These are phyloP conservation scores for Leptosphaerulina australis DNA, from an alignment of 2,329 filamentous ascomycete species.

Conservation along the genomic window DNA sequence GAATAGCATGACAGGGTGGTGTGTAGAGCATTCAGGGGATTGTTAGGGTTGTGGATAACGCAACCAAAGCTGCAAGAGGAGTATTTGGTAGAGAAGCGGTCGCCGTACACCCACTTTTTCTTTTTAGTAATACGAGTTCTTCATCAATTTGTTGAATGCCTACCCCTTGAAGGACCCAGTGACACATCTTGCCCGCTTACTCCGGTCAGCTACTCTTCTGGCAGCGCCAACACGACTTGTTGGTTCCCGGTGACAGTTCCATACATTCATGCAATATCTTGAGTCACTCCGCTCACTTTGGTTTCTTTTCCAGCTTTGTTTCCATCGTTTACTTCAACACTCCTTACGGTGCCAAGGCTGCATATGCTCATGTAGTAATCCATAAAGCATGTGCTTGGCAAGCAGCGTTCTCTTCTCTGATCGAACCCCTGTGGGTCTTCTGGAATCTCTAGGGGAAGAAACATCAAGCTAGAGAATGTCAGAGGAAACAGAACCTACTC, in stretches of 20 bases:
- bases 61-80: slow-evolving; percentile 36
- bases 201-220: background rate
- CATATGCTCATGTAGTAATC: background rate
- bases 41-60: slow-evolving; percentile 24
- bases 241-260: background rate
- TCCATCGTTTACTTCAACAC: background rate
- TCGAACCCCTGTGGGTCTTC: background rate
- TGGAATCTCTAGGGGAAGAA: background rate
- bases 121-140: slow-evolving; percentile 6
- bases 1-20: slow-evolving; percentile 25
- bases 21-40: slow-evolving; percentile 33
- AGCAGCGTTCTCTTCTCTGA: background rate
- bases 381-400: background rate
- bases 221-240: background rate
- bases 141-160: background rate
- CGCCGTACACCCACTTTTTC: slow-evolving; percentile 34
- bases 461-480: background rate
- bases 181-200: slow-evolving; percentile 29
- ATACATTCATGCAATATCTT: background rate
- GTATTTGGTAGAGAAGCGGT: slow-evolving; percentile 38
- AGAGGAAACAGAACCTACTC: background rate
- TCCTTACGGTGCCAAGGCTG: background rate
- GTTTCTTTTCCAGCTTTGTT: background rate
- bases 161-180: slow-evolving; percentile 28
- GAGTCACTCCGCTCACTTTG: background rate